Evolutionary conservation across 2,329 filamentous ascomycete genomes (phyloP).

Genomic region (Arthrobotrys entomopaga): DNA sequence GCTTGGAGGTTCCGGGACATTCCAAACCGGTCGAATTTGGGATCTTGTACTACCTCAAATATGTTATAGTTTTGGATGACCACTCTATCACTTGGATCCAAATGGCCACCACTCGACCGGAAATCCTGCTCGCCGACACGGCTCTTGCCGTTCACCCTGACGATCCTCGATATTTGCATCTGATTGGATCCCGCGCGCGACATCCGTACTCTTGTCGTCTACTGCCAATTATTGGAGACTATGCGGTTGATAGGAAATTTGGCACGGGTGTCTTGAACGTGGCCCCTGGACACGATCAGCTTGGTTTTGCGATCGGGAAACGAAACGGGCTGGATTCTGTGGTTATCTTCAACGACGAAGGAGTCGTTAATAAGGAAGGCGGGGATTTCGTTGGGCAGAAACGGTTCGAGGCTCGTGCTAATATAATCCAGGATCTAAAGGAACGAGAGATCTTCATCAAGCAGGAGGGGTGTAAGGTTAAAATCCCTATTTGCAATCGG

Average conservation of each 20-base stretch:
- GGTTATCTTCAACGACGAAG: conserved; percentile 30
- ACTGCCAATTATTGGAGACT: conserved; percentile 57
- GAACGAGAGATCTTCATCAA: conserved; percentile 54
- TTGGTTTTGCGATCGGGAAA: conserved; percentile 57
- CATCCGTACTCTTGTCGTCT: conserved; percentile 34
- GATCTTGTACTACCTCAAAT: conserved; percentile 57
- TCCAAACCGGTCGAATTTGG: conserved; percentile 56
- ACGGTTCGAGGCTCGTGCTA: conserved; percentile 55
- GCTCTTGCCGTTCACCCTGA: conserved; percentile 59
- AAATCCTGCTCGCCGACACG: conserved; percentile 57
- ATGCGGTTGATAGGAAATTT: conserved; percentile 56
- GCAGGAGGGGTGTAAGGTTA: conserved; percentile 50
- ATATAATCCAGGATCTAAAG: conserved; percentile 55
- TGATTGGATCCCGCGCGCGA: conserved; percentile 28
- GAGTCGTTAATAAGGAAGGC: conserved; percentile 17
- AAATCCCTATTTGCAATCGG: conserved; percentile 55
- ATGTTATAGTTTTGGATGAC: conserved; percentile 55
- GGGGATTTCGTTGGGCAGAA: conserved; percentile 15
- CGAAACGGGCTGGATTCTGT: conserved; percentile 29
- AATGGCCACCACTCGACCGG: conserved; percentile 58
- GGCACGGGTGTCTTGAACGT: conserved; percentile 58
- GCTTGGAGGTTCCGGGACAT: conserved; percentile 39
- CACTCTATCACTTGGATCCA: conserved; percentile 42
- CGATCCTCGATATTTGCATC: conserved; percentile 56
- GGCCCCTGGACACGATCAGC: conserved; percentile 57